These are phyloP conservation scores for Plasmodium vivax DNA, from an alignment of 169 alveolate genomes.

Conservation along the genomic window DNA sequence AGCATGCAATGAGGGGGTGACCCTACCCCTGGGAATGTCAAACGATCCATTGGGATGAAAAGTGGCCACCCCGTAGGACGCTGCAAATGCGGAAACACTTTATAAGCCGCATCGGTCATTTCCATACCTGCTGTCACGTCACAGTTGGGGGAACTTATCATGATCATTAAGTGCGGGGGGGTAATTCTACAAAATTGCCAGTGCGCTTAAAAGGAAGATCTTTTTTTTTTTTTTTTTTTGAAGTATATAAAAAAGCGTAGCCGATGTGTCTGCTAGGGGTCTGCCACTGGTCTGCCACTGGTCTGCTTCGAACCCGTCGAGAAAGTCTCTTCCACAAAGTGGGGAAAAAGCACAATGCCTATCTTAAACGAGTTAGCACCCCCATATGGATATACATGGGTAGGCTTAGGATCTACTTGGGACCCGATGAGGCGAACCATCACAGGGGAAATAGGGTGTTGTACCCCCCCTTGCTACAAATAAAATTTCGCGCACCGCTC, in stretches of 20 bases:
- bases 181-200: background rate
- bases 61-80: background rate
- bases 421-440: background rate
- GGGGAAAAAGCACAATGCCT: background rate
- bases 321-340: background rate
- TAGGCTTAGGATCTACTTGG: background rate
- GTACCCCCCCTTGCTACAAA: background rate
- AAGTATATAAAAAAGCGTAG: background rate
- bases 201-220: background rate
- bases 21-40: background rate
- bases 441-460: background rate
- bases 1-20: background rate
- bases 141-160: slow-evolving; percentile 5
- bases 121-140: slow-evolving; percentile 24
- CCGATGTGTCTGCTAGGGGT: background rate
- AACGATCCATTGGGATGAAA: background rate
- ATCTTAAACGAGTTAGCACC: background rate
- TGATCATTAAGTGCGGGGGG: slow-evolving; percentile 1
- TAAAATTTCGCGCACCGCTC: background rate
- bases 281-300: too few species aligned
- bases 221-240: background rate
- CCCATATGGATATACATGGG: background rate
- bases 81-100: background rate
- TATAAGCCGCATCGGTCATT: background rate
- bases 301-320: background rate